phyloP scores from a whole-genome alignment of 148 eudicot species.

The Chenopodium album region DNA sequence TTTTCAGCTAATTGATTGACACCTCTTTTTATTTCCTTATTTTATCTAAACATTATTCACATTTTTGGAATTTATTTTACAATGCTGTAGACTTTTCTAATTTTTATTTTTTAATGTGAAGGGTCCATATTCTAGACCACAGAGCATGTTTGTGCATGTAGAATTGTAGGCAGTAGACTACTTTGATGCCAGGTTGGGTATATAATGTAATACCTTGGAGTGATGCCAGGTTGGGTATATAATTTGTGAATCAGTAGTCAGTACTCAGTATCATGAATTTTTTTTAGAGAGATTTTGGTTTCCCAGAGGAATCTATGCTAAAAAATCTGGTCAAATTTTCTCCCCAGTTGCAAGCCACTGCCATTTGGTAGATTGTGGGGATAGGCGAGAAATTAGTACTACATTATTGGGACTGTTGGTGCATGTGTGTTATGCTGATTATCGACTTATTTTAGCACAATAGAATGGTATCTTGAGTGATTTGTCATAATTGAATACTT shows the following conservation, averaged over 20 bases:
- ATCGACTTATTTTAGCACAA: neutral
- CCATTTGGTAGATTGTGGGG: neutral
- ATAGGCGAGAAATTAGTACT: neutral
- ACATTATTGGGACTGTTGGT: neutral
- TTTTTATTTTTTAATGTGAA: neutral
- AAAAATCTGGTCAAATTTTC: neutral
- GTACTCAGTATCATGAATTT: neutral
- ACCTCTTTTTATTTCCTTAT: neutral
- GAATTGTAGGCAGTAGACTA: neutral
- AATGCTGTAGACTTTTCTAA: too few relatives aligned
- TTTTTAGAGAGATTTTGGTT: neutral
- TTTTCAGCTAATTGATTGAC: neutral
- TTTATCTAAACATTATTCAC: neutral
- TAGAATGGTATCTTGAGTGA: neutral
- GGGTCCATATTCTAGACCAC: neutral
- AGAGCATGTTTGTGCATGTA: neutral
- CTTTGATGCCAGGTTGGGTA: neutral
- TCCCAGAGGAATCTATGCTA: neutral
- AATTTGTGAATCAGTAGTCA: too few relatives aligned
- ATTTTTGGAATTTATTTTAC: neutral
- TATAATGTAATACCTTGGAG: too few relatives aligned
- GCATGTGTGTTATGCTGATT: neutral
- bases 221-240: neutral
- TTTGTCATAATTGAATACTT: too few relatives aligned
- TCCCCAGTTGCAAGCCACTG: neutral